phyloP scores from a whole-genome alignment of 441 rosid genomes.

The Erysimum cheiri region DNA sequence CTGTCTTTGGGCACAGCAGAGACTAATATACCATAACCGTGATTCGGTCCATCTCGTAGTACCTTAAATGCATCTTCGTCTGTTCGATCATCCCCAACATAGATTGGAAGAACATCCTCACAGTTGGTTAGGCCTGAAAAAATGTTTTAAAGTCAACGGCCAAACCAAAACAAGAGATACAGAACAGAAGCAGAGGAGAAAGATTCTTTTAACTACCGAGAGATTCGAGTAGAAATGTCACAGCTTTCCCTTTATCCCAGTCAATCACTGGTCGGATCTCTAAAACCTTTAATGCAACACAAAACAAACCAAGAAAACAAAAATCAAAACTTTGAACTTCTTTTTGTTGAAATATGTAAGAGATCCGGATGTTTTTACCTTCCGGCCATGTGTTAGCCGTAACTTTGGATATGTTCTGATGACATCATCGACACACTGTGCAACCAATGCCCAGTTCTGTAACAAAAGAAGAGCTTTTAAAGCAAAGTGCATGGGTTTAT shows the following conservation, averaged over 20 bases:
- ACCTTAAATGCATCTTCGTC: conserved; percentile 99
- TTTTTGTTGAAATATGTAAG: not conserved
- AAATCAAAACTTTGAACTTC: conserved; percentile 10
- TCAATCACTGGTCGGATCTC: conserved; percentile 92
- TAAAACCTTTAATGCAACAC: too few relatives aligned
- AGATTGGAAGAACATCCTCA: conserved; percentile 90
- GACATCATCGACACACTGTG: conserved; percentile 61
- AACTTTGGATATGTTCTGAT: conserved; percentile 70
- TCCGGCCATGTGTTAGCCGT: conserved; percentile 87
- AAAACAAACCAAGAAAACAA: too few relatives aligned
- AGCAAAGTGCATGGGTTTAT: not conserved
- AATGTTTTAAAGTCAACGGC: conserved; percentile 14
- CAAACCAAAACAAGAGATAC: not conserved
- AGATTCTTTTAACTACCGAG: conserved; percentile 59
- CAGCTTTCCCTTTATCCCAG: conserved; percentile 99
- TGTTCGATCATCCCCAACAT: conserved; percentile 94
- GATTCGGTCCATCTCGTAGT: conserved; percentile 65
- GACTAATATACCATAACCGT: conserved; percentile 85
- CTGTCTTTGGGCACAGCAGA: conserved; percentile 85
- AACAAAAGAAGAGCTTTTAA: conserved; percentile 9
- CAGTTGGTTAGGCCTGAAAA: conserved; percentile 66
- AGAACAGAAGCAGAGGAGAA: conserved; percentile 17
- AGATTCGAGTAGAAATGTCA: conserved; percentile 88
- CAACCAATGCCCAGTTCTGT: conserved; percentile 78
- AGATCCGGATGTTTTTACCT: conserved; percentile 52